These are phyloP conservation scores for Entomortierella chlamydospora DNA, from an alignment of 192 early-diverging fungal species.

Conservation along the genomic window DNA sequence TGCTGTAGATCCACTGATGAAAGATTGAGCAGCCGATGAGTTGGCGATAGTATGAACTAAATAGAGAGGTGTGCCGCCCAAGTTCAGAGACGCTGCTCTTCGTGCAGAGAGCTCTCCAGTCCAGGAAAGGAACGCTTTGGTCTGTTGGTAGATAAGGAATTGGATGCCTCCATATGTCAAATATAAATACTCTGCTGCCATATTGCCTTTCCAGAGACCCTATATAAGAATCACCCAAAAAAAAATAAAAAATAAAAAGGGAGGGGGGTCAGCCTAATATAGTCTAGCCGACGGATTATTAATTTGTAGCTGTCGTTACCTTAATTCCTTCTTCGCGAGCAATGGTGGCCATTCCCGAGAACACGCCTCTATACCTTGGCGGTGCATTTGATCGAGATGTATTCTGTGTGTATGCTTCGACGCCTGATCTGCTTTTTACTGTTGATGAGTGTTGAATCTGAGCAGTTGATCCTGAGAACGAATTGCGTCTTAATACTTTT, in stretches of 20 bases:
- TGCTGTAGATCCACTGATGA: constrained; percentile 82
- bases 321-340: constrained; percentile 82
- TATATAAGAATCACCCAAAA: no score
- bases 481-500: constrained; percentile 21
- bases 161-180: constrained; percentile 90
- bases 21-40: constrained; percentile 60
- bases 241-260: no score
- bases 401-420: background rate
- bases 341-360: constrained; percentile 76
- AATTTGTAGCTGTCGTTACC: no score
- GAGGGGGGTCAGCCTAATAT: no score
- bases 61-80: constrained; percentile 3
- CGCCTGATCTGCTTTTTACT: constrained; percentile 2
- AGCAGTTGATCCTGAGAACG: background rate
- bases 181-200: constrained; percentile 94
- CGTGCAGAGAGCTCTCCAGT: constrained; percentile 11
- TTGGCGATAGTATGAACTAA: constrained; percentile 30
- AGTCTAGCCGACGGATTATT: no score
- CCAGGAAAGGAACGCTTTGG: constrained; percentile 57
- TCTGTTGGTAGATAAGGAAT: constrained; percentile 80
- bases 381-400: background rate
- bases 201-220: constrained; percentile 94
- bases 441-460: background rate
- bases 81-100: constrained; percentile 13
- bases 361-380: constrained; percentile 71